phyloP scores from a whole-genome alignment of 2,329 filamentous ascomycete species.

The Alternaria triticina region DNA sequence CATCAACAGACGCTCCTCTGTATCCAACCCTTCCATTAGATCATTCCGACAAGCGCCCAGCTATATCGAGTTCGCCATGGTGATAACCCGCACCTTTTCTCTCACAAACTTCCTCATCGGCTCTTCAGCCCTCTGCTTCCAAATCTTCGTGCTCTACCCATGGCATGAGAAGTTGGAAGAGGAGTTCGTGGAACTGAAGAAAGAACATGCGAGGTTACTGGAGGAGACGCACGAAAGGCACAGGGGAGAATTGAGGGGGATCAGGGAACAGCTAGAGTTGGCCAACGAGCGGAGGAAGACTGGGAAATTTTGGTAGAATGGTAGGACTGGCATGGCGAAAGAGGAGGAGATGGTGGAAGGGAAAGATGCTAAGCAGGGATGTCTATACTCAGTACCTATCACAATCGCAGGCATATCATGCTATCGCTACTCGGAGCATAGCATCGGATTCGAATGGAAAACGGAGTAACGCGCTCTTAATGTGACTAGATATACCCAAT shows the following conservation, averaged over 20 bases:
- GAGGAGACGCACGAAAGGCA: slow-evolving; percentile 29
- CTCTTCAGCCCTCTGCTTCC: slow-evolving; percentile 68
- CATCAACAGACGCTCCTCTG: too few species aligned
- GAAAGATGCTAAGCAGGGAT: too few species aligned
- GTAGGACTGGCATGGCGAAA: not conserved
- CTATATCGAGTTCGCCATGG: slow-evolving; percentile 26
- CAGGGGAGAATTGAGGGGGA: slow-evolving; percentile 25
- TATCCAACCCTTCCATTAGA: too few species aligned
- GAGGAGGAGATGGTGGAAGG: not conserved
- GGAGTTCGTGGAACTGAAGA: slow-evolving; percentile 65
- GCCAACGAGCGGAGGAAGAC: slow-evolving; percentile 18
- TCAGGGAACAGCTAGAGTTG: slow-evolving; percentile 28
- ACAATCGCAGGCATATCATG: too few species aligned
- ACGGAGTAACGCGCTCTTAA: not conserved
- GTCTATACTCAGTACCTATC: too few species aligned
- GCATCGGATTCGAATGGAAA: not conserved
- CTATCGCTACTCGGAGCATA: not conserved
- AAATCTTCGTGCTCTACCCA: slow-evolving; percentile 73
- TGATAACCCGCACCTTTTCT: slow-evolving; percentile 61
- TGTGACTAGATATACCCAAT: not conserved
- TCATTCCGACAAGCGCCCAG: too few species aligned
- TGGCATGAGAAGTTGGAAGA: slow-evolving; percentile 72
- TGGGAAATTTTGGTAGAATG: slow-evolving; percentile 12
- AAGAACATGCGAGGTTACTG: slow-evolving; percentile 57
- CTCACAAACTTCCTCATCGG: slow-evolving; percentile 71